phyloP scores from a whole-genome alignment of 371 early-diverging fungal genomes.

The Parasitella parasitica region DNA sequence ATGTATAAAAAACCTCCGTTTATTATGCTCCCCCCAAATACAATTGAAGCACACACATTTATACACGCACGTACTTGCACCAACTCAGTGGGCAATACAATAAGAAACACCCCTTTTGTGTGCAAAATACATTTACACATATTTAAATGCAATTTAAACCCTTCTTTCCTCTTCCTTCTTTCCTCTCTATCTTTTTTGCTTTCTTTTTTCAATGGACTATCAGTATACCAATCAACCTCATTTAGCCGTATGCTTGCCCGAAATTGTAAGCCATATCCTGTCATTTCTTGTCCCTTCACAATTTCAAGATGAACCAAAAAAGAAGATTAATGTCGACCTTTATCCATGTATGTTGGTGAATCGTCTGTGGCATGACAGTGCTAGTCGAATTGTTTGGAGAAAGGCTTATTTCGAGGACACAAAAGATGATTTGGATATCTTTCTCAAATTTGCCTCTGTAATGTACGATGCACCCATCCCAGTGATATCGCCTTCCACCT shows the following conservation, averaged over 20 bases:
- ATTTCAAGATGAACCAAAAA: conserved; percentile 12
- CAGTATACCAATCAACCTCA: conserved; percentile 11
- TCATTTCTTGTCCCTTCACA: conserved; percentile 19
- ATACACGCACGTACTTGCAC: not conserved
- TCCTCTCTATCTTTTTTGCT: conserved; percentile 1
- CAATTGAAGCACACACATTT: not conserved
- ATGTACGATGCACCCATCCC: conserved; percentile 1
- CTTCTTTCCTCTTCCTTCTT: not conserved
- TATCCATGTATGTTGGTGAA: conserved; percentile 42
- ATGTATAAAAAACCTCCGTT: not conserved
- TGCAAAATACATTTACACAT: not conserved
- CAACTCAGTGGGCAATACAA: not conserved
- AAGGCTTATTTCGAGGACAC: conserved; percentile 35
- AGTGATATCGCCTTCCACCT: not conserved
- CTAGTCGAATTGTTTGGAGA: conserved; percentile 35
- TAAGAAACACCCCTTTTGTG: not conserved
- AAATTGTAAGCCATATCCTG: conserved; percentile 39
- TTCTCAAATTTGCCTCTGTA: conserved; percentile 19
- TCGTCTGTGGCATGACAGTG: conserved; percentile 44
- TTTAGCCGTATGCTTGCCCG: conserved; percentile 35
- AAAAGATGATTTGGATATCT: conserved; percentile 10
- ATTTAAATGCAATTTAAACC: not conserved
- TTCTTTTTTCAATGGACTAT: conserved; percentile 8
- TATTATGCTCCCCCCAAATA: not conserved
- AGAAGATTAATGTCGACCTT: conserved; percentile 17